These are phyloP conservation scores for Trypanosoma congolense DNA, from an alignment of 208 protist genomes.

Conservation along the genomic window DNA sequence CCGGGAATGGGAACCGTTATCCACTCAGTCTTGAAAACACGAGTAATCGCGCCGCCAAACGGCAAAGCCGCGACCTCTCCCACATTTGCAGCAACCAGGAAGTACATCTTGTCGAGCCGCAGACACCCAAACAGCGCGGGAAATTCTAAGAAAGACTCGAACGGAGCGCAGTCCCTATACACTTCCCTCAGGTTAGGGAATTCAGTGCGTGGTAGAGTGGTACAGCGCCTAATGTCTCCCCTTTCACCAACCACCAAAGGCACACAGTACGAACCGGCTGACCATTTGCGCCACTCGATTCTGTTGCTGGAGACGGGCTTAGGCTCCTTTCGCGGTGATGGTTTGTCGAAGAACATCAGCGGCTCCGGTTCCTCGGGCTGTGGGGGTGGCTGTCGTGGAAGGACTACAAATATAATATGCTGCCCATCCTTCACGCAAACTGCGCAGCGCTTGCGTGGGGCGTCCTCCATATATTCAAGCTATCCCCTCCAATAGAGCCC, in stretches of 20 bases:
- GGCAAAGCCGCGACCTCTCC: constrained; percentile 39
- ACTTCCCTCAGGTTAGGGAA: constrained; percentile 53
- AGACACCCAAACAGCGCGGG: constrained; percentile 69
- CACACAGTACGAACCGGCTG: constrained; percentile 29
- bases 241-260: constrained; percentile 43
- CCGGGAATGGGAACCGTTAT: constrained; percentile 63
- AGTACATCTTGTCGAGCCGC: constrained; percentile 68
- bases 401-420: constrained; percentile 56
- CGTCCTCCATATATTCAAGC: constrained; percentile 11
- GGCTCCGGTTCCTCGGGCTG: constrained; percentile 38
- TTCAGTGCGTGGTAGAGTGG: constrained; percentile 40
- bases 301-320: constrained; percentile 6
- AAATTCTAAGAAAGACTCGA: constrained; percentile 54
- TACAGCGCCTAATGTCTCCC: constrained; percentile 52
- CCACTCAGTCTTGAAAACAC: constrained; percentile 68
- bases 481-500: background rate
- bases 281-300: constrained; percentile 14
- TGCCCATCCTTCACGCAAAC: constrained; percentile 35
- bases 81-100: constrained; percentile 64
- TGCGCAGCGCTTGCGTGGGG: constrained; percentile 49
- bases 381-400: constrained; percentile 35
- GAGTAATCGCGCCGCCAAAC: constrained; percentile 43
- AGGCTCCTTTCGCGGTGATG: constrained; percentile 2
- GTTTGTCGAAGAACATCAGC: constrained; percentile 69
- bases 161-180: constrained; percentile 51